Conservation (phyloP, 192 early-diverging fungal species). For the Podila verticillata region DNA sequence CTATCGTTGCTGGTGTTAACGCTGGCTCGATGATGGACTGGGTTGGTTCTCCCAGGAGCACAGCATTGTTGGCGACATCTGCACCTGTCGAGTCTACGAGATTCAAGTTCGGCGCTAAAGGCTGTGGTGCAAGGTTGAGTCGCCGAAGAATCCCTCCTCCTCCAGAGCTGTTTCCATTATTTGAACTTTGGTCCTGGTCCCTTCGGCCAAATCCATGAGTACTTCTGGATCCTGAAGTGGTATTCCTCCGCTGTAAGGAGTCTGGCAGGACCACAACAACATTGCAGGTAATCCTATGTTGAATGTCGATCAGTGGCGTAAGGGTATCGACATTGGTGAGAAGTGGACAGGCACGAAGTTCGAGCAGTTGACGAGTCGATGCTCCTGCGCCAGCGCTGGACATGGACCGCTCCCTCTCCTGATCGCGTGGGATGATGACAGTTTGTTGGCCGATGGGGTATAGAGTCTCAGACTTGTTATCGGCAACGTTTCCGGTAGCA, state of each 20-base stretch:
- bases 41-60: conserved; percentile 38
- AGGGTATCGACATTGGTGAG: conserved; percentile 35
- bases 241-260: conserved; percentile 11
- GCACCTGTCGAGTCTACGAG: conserved; percentile 33
- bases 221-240: conserved; percentile 12
- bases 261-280: conserved; percentile 39
- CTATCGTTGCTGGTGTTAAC: conserved; percentile 19
- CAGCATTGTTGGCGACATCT: conserved; percentile 35
- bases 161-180: not conserved
- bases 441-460: conserved; percentile 52
- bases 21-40: conserved; percentile 46
- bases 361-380: conserved; percentile 43
- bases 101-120: conserved; percentile 19
- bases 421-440: conserved; percentile 42
- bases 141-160: conserved; percentile 36
- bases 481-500: conserved; percentile 38
- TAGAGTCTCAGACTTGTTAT: conserved; percentile 51
- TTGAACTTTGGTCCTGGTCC: not conserved
- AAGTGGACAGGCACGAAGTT: conserved; percentile 34
- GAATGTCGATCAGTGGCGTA: conserved; percentile 45
- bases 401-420: conserved; percentile 38
- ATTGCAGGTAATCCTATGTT: conserved; percentile 42
- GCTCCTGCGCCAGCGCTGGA: conserved; percentile 48
- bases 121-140: conserved; percentile 34
- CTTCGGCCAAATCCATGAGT: not conserved